Evolutionary conservation across 1,139 yeast species (phyloP), one percentile per base, ranked within the genome.

Genomic region (Taiozyma sp.): DNA sequence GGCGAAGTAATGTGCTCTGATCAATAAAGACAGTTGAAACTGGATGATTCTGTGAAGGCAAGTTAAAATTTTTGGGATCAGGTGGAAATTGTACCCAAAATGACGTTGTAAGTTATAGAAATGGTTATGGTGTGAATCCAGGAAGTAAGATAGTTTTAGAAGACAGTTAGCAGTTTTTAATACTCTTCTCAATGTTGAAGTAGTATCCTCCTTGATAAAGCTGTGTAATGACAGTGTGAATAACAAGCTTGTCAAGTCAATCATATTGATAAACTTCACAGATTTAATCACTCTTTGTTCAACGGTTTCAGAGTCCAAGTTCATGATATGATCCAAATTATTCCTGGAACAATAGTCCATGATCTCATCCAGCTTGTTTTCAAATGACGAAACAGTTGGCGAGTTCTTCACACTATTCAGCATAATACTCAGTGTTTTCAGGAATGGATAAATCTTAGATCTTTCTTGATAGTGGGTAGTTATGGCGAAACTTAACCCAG

Each of bases 21-120:
- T 39, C 22, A 42, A 16, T 5, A 50, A 4, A 8, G 53, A 48
- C 6, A 48, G 6, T 24, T 48, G 51, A 11, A 46, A 34, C 16
- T 51, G 53, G 9, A 44, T 26, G 11, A 44, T 47, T 14, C 50
- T 48, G 13, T 51, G 53, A 16, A 35, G 42, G 3, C 45, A 21
- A 13, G 26, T 44, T 6, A 51, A 42, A 10, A 51, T 42, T 21
- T 44, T 42, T 4, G 51, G 51, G 10, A 51, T 45, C 3, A 46
- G 28, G 10, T 47, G 49, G 21, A 48, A 43, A 7, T 19, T 37
- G 6, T 21, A 28, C 6, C 51, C 53, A 35, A 51, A 51, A 6
- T 48, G 51, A 4, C 29, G 3, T 9, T 49, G 49, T 8, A 51
- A 14, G 21, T 48, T 48, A n/a, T 42, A 48, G 9, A 9, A 10